phyloP scores from a whole-genome alignment of 495 filamentous ascomycete genomes.

The Penicillium alfredii region DNA sequence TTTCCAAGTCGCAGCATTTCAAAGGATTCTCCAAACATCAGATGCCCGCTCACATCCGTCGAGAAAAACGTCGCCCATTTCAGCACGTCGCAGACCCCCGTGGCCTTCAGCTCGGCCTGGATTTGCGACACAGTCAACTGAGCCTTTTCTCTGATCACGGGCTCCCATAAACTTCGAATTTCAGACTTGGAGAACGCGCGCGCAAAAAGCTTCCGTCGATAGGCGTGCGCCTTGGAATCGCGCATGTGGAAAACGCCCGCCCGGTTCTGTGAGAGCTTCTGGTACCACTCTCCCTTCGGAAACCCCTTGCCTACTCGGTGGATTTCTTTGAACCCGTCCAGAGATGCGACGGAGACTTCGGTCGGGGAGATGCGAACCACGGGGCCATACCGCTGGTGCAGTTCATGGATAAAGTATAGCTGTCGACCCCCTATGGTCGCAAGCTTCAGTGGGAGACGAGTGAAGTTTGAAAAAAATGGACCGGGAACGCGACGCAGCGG shows the following conservation, averaged over 20 bases:
- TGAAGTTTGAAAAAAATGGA: constrained; percentile 44
- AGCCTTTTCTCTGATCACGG: constrained; percentile 18
- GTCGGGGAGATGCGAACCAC: constrained; percentile 33
- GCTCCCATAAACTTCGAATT: constrained; percentile 13
- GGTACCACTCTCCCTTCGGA: constrained; percentile 10
- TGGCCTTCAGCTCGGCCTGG: constrained; percentile 15
- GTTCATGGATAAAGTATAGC: constrained; percentile 21
- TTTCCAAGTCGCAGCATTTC: constrained; percentile 37
- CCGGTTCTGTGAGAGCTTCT: constrained; percentile 6
- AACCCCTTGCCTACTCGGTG: constrained; percentile 25
- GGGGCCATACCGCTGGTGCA: constrained; percentile 32
- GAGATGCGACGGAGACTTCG: constrained; percentile 30
- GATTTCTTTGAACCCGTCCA: constrained; percentile 24
- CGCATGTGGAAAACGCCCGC: constrained; percentile 22
- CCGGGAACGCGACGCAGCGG: constrained; percentile 39
- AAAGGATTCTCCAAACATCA: constrained; percentile 49
- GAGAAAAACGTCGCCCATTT: constrained; percentile 47
- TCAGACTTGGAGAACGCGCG: constrained; percentile 27
- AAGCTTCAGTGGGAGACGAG: constrained; percentile 33
- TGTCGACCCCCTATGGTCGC: constrained; percentile 25
- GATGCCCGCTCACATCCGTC: constrained; percentile 40
- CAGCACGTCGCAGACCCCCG: constrained; percentile 31
- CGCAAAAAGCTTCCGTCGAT: constrained; percentile 23
- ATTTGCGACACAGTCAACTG: constrained; percentile 23
- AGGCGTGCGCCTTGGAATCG: constrained; percentile 20